Evolutionary conservation across 2,329 filamentous ascomycete genomes (phyloP), one percentile per base, ranked within the genome.

Genomic region (Elsinoe arachidis): DNA sequence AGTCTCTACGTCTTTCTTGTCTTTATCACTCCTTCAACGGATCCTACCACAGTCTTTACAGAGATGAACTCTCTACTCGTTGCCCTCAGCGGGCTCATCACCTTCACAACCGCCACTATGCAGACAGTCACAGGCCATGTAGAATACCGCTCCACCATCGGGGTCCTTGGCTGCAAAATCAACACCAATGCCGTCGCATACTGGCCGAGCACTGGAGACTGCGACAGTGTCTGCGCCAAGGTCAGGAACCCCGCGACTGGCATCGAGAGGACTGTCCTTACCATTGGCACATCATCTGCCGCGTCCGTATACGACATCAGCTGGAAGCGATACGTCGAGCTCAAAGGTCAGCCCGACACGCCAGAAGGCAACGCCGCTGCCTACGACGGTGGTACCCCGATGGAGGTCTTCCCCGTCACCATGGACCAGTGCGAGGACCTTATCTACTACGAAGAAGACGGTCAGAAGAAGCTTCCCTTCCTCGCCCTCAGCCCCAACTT

Each of bases 271-370:
- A 75, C 81, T 63, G 79, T 89, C 56, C 76, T 84, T 60, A 76
- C 76, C 66, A 71, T 84, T 61, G 81, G 83, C 72, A 68, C 72
- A 54, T 83, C 80, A 0, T 73, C 72, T 39, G 80, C 80, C 51
- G 2, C 41, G 4, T 30, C 21, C n/a, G 80, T 80, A 55, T 67
- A 80, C 67, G 81, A 84, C 68, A 77, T 84, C 70, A 77, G 73
- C 58, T 84, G 83, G 72, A 80, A 83, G 61, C 80, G 80, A 52
- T 84, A 79, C 79, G 82, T 81, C 73, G 78, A 78, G 64, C 78
- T 84, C 39, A 68, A 69, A 63, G 80, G 80, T 61, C 64, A 74
- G 60, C 66, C 72, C 12, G 65, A 72, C 52, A 79, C 80, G 12
- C 69, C 73, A 2, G 58, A 66, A 35, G 33, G 38, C 10, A 56